Percentiles rank a stretch among this genome's conserved stretches.
phyloP scores from a whole-genome alignment of 2,329 filamentous ascomycete genomes.

The Curvularia sp. region DNA sequence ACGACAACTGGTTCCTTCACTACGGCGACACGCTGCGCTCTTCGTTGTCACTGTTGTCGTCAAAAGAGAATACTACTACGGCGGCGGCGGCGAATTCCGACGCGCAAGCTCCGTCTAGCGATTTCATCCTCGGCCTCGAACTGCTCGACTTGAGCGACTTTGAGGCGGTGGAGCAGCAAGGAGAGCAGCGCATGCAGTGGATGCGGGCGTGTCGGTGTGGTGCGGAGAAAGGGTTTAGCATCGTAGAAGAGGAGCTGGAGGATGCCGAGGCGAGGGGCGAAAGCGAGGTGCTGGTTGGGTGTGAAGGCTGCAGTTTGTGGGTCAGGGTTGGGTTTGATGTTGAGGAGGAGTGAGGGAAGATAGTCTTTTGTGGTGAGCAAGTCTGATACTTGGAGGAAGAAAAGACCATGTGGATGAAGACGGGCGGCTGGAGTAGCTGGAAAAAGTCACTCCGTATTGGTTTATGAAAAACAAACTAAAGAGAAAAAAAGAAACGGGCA shows the following conservation, averaged over 20 bases:
- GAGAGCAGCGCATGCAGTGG: constrained; percentile 52
- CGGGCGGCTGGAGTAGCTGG: too few species aligned
- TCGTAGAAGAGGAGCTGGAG: constrained; percentile 63
- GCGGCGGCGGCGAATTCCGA: background rate
- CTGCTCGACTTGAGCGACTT: constrained; percentile 65
- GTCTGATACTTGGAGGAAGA: too few species aligned
- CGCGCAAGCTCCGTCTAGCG: constrained; percentile 16
- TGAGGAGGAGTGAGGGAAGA: constrained; percentile 49
- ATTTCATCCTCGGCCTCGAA: constrained; percentile 60
- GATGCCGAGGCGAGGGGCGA: constrained; percentile 60
- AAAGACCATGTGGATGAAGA: too few species aligned
- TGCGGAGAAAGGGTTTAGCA: constrained; percentile 62
- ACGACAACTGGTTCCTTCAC: constrained; percentile 32
- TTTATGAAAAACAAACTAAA: too few species aligned
- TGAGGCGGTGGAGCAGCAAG: constrained; percentile 43
- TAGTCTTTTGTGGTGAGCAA: too few species aligned
- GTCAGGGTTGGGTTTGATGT: constrained; percentile 67
- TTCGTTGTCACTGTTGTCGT: background rate
- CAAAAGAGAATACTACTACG: background rate
- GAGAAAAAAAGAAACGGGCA: too few species aligned
- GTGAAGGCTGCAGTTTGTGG: constrained; percentile 69
- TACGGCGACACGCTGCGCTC: constrained; percentile 3
- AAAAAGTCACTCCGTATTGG: too few species aligned
- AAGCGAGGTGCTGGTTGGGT: constrained; percentile 66
- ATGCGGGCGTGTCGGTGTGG: constrained; percentile 65